phyloP scores from a whole-genome alignment of 768 basidiomycete genomes.

The Rhodotorula paludigena region DNA sequence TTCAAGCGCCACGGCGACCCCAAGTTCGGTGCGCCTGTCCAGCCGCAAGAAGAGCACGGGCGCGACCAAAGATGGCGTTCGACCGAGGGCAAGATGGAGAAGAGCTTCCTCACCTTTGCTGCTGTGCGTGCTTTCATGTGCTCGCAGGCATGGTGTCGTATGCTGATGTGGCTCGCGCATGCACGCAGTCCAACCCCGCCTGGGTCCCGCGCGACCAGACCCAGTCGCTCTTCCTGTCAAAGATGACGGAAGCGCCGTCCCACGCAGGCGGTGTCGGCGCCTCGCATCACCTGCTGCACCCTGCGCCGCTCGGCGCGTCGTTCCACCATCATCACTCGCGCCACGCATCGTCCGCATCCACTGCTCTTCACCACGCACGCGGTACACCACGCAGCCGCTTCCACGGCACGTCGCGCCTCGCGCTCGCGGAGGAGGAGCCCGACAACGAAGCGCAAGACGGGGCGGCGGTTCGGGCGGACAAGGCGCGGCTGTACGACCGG shows the following conservation, averaged over 20 bases:
- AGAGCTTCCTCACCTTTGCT: conserved; percentile 92
- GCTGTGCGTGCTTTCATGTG: conserved; percentile 45
- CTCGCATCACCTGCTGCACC: conserved; percentile 1
- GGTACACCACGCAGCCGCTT: background rate
- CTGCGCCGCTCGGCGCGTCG: too few relatives aligned
- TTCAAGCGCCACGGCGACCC: conserved; percentile 91
- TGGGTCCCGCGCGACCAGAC: conserved; percentile 90
- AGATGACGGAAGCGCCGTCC: conserved; percentile 53
- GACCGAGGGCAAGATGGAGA: conserved; percentile 98
- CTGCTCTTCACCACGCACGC: background rate
- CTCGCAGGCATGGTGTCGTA: too few relatives aligned
- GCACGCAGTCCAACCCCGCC: conserved; percentile 55
- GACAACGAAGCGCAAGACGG: too few relatives aligned
- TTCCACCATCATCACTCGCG: conserved; percentile 10
- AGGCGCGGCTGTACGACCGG: conserved; percentile 31
- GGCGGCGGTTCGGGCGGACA: conserved; percentile 7
- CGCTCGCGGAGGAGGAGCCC: background rate
- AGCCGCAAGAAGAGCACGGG: conserved; percentile 22
- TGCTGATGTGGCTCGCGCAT: background rate
- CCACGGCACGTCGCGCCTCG: background rate
- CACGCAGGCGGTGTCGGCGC: too few relatives aligned
- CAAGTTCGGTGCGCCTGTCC: conserved; percentile 79
- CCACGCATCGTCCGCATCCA: background rate
- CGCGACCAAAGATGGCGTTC: conserved; percentile 56
- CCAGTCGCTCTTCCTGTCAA: conserved; percentile 80